Conservation (phyloP, 345 rosid species). For the Jatropha curcas region DNA sequence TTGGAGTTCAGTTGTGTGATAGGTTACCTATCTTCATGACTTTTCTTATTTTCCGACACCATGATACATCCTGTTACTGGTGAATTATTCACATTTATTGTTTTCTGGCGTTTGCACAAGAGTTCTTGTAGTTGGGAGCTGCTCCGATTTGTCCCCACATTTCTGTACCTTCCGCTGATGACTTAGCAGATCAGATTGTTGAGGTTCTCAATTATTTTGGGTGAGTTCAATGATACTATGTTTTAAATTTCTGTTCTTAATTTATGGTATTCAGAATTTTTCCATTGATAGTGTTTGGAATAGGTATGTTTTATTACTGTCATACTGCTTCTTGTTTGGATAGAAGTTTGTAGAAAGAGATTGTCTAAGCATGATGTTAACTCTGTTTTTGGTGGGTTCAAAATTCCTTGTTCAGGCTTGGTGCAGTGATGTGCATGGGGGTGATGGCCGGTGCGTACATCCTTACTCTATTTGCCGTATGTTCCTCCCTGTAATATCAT, state of each 20-base stretch:
- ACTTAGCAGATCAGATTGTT: constrained; percentile 86
- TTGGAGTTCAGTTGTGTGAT: constrained; percentile 8
- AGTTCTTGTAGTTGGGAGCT: constrained; percentile 94
- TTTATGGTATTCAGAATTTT: background rate
- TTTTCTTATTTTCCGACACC: background rate
- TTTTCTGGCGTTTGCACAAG: constrained; percentile 58
- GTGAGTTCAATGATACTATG: constrained; percentile 37
- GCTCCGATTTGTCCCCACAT: constrained; percentile 51
- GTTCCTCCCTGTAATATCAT: constrained; percentile 32
- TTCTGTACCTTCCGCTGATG: constrained; percentile 74
- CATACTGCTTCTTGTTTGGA: too few relatives aligned
- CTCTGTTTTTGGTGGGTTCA: background rate
- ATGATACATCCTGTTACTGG: background rate
- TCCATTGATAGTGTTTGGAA: background rate
- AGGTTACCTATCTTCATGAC: background rate
- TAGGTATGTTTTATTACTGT: background rate
- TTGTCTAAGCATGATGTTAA: background rate
- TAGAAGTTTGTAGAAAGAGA: constrained; percentile 8
- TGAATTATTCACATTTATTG: constrained; percentile 35
- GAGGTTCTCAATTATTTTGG: constrained; percentile 94
- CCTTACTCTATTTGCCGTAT: constrained; percentile 89
- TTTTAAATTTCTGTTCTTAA: background rate
- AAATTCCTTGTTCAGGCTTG: constrained; percentile 53
- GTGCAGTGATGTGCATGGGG: constrained; percentile 98
- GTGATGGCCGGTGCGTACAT: constrained; percentile 96